Base-by-base conservation (phyloP, 345 rosid species). In the Psidium friedrichsthalianum region DNA sequence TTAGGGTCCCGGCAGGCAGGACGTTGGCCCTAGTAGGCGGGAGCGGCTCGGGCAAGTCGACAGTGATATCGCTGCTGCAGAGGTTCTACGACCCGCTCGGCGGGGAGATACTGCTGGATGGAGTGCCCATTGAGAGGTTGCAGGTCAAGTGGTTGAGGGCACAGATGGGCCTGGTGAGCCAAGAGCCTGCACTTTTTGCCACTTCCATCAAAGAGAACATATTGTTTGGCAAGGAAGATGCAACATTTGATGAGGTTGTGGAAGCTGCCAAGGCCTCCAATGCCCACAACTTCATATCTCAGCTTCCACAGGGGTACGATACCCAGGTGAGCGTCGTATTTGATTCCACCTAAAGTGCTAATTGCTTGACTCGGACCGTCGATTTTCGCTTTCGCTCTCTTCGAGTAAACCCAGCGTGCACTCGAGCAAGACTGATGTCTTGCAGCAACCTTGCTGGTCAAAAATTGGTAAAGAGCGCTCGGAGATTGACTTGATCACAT, bases 41-140 rank as follows among this genome's bases (percentile, higher is more conserved):
- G 15, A 96, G 99, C 74, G 99, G 99, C 11, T 96, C 99, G 0
- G 99, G 98, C 2, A 96, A 94, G 89, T 96, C 99, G 11, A 96
- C 97, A 0, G 96, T 91, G 53, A 92, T 96, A 82, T 92, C 99
- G 42, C 90, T 94, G 25, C 83, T 96, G 83, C 99, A 96, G 56
- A 94, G 98, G 89, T 96, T 94, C 90, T 96, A 96, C 82, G 96
- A 93, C 74, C 96, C 99, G 42, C 64, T 90, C 20, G 88, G 87
- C 8, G 99, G 99, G 64, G 96, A 94, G 87, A 94, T 96, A 55
- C 90, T 90, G 15, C 83, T 96, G 76, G 99, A 96, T 88, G 96
- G 95, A 21, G 90, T 93, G 24, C 61, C 91, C 52, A 89, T 94
- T 49, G 91, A 91, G n/a, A 93, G 85, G 86, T n/a, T 96, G 87